phyloP scores from a whole-genome alignment of 139 green algal genomes.

The Micromonas commoda region DNA sequence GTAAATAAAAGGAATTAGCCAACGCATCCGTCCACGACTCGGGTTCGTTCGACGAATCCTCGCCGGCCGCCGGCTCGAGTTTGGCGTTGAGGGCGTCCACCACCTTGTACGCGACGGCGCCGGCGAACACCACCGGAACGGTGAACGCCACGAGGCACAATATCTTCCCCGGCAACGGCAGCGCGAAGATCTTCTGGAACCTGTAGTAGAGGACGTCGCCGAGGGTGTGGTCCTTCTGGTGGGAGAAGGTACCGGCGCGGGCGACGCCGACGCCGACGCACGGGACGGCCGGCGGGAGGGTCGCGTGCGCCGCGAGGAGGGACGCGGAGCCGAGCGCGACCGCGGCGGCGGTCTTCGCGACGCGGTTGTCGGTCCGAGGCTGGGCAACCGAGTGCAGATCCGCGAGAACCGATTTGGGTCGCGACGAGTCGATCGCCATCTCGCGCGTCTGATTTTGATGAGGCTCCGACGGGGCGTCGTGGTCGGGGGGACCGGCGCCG shows the following conservation, averaged over 20 bases:
- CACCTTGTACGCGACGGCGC: neutral
- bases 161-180: constrained; percentile 3
- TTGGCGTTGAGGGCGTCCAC: neutral
- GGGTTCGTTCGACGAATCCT: too few species aligned
- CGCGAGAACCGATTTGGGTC: neutral
- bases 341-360: neutral
- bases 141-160: neutral
- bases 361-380: too few species aligned
- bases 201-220: neutral
- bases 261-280: too few species aligned
- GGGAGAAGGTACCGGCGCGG: too few species aligned
- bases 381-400: neutral
- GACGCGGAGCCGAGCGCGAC: neutral
- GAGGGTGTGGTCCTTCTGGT: neutral
- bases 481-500: too few species aligned
- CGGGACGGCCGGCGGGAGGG: neutral
- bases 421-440: too few species aligned
- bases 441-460: too few species aligned
- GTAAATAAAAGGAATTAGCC: neutral
- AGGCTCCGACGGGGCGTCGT: too few species aligned
- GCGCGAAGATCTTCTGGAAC: neutral
- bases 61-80: too few species aligned
- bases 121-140: neutral
- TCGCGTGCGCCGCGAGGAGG: neutral
- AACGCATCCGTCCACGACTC: neutral